Percentiles rank a stretch among this genome's conserved stretches.
Conservation (phyloP, 768 basidiomycete species). For the Coprinopsis sp. region DNA sequence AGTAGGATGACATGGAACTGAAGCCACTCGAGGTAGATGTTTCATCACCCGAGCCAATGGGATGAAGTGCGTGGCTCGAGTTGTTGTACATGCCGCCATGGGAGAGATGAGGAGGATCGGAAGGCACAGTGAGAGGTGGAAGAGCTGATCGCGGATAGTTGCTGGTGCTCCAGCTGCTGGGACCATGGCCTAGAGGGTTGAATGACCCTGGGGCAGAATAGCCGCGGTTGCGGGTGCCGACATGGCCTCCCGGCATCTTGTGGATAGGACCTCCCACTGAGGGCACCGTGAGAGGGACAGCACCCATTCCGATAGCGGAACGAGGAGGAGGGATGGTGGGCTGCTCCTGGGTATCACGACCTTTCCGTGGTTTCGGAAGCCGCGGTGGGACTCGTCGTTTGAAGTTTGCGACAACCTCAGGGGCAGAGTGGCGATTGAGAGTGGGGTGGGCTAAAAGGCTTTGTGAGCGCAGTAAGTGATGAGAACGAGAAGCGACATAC, state of each 20-base stretch:
- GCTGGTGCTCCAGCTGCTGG: constrained; percentile 52
- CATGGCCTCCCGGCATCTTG: constrained; percentile 32
- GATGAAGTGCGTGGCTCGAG: constrained; percentile 58
- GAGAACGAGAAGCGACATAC: constrained; percentile 46
- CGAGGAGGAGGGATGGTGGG: constrained; percentile 71
- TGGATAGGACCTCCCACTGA: constrained; percentile 39
- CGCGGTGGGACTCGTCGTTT: constrained; percentile 94
- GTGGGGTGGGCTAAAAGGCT: constrained; percentile 72
- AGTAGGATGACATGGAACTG: constrained; percentile 40
- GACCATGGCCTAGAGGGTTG: constrained; percentile 61
- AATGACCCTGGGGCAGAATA: constrained; percentile 83
- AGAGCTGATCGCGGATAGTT: constrained; percentile 57
- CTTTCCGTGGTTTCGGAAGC: constrained; percentile 81
- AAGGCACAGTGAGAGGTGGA: constrained; percentile 80
- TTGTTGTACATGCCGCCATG: constrained; percentile 57
- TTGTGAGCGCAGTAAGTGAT: constrained; percentile 3
- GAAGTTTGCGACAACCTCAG: constrained; percentile 89
- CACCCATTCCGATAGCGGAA: constrained; percentile 67
- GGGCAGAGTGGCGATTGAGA: constrained; percentile 83
- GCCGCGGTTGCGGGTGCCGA: constrained; percentile 63
- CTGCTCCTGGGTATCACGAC: constrained; percentile 68
- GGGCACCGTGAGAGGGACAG: constrained; percentile 62
- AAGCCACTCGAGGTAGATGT: constrained; percentile 48
- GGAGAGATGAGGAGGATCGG: constrained; percentile 60
- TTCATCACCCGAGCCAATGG: constrained; percentile 68